Conservation (phyloP, 1,284 basidiomycete species). For the Fistulina hepatica region DNA sequence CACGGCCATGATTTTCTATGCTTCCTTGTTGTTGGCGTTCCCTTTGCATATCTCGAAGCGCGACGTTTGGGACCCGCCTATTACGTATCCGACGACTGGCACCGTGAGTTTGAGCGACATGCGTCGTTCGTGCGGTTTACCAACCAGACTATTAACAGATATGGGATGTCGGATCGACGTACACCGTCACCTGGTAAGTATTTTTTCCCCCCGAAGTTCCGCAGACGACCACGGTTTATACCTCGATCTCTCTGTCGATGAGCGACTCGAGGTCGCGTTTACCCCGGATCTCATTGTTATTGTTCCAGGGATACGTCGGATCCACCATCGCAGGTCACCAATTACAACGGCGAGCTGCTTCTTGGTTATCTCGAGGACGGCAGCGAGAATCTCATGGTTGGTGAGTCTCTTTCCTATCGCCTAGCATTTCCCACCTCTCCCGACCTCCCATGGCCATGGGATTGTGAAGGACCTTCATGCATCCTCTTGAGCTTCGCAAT, state of each 20-base stretch:
- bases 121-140: no score
- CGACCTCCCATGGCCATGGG: no score
- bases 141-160: no score
- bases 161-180: slow-evolving; percentile 41
- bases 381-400: slow-evolving; percentile 42
- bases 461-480: no score
- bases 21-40: slow-evolving; percentile 21
- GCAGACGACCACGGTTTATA: background rate
- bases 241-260: slow-evolving; percentile 1
- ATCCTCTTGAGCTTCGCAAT: background rate
- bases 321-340: slow-evolving; percentile 28
- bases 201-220: background rate
- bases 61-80: slow-evolving; percentile 44
- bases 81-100: slow-evolving; percentile 40
- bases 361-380: slow-evolving; percentile 38
- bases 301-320: slow-evolving; percentile 38
- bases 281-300: slow-evolving; percentile 4
- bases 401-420: slow-evolving; percentile 37
- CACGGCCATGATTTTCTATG: slow-evolving; percentile 24
- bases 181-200: slow-evolving; percentile 49
- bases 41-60: slow-evolving; percentile 19
- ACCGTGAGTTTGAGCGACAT: no score
- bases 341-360: slow-evolving; percentile 40
- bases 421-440: no score
- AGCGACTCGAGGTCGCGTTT: slow-evolving; percentile 9